These are phyloP conservation scores for Sclerotinia spermophila DNA, from an alignment of 2,329 filamentous ascomycete genomes.

Conservation along the genomic window DNA sequence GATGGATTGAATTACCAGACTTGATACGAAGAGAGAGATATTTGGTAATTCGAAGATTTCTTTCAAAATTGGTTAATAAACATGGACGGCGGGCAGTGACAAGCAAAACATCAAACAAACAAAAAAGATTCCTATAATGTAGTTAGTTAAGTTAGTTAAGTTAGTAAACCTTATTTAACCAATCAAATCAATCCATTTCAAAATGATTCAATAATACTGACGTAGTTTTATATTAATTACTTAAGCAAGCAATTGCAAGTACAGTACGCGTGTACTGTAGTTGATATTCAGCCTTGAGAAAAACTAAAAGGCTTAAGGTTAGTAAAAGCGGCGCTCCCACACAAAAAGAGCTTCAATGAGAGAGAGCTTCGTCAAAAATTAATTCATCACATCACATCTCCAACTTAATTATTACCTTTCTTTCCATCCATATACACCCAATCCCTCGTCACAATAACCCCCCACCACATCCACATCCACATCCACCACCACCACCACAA, in stretches of 20 bases:
- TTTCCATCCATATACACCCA: background rate
- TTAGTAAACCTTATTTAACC: no score
- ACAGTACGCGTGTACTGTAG: no score
- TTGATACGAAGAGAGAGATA: background rate
- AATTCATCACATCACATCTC: background rate
- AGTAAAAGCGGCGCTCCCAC: background rate
- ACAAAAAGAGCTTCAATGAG: background rate
- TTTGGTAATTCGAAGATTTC: background rate
- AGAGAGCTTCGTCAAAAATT: background rate
- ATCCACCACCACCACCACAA: slow-evolving; percentile 2
- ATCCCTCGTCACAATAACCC: background rate
- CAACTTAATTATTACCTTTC: no score
- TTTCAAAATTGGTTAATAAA: no score
- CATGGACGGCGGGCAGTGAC: no score
- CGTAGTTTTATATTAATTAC: background rate
- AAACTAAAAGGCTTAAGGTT: background rate
- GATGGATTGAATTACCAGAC: background rate
- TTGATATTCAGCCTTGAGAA: background rate
- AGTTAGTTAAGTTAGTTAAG: no score
- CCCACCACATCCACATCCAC: slow-evolving; percentile 20
- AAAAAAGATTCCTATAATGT: no score
- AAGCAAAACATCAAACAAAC: background rate
- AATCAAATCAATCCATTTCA: no score
- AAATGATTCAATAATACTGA: background rate
- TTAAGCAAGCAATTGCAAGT: background rate